Base-by-base conservation (phyloP, 2,329 filamentous ascomycete genomes). In the Mycosphaerelloides madeirae region DNA sequence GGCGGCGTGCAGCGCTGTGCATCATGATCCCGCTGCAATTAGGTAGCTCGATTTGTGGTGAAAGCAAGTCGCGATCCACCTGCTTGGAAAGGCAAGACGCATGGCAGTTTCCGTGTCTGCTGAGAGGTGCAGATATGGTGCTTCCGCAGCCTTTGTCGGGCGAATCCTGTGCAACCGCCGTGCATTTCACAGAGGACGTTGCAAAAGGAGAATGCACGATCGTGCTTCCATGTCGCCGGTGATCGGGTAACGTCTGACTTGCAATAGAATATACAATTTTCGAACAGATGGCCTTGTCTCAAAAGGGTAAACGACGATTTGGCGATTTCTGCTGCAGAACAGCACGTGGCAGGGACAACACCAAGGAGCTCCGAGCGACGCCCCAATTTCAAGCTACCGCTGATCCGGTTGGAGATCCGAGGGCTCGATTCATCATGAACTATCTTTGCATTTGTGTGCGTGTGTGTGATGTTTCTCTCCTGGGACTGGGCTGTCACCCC, bases 341-440 rank as follows among this genome's bases (percentile, higher is more conserved):
- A 37, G 44, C 54, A 57, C 54, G 54, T 57, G 54, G 54, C 42
- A 25, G 5, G 33, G 49, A 25, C 28, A 36, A 43, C 40, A 46
- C 37, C 46, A 50, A 48, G 41, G 42, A 42, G 52, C 31, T 49
- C 33, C 38, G 38, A 48, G 34, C 15, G 14, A 32, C 29, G 43
- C 43, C 38, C 43, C 43, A 45, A 48, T 39, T 41, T 45, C 44
- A 47, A 56, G 52, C 47, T 54, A 50, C 46, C n/a, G 54, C 52
- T 46, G 55, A 59, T 59, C 55, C 55, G 55, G 52, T 46, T 49
- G 50, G 38, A 41, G 47, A 48, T 43, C 57, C 57, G 57, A 53
- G 43, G 44, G 35, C 22, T 41, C 31, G 31, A 29, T 25, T 37
- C 29, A 44, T 25, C 40, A 31, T 48, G 33, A 44, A 38, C 48